Evolutionary conservation across 345 rosid genomes (phyloP), one percentile per base, ranked within the genome.

Genomic region (Citrus cavaleriei): DNA sequence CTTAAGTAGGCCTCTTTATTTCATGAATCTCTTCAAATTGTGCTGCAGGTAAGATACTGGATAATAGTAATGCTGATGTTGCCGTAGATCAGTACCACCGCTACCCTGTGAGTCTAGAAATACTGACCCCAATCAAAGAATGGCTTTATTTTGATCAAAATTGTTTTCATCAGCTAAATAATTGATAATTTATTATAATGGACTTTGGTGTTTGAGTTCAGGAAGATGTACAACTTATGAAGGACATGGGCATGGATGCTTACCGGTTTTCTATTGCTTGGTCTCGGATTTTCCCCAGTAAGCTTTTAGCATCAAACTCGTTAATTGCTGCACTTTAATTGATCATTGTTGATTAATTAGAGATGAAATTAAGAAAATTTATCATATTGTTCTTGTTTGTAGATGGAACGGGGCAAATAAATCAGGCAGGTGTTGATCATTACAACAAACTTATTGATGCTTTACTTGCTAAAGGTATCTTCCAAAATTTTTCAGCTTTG

Each of bases 171-270:
- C 24, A 75, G 65, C 59, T 28, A 62, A 38, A 65, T 66, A 24
- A 54, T 4, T 0, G 7, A 51, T 34, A n/a, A 32, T 5, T 32
- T 3, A 32, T 30, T 3, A 32, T 30, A 9, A 38, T 25, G 30
- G 19, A 0, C 5, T 62, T 1, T 62, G 42, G 42, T 62, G 24
- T 68, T 61, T 65, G 54, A 74, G 85, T 18, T 81, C 88, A 93
- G 97, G 98, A 93, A 79, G 99, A 96, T 86, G 83, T 94, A 74
- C 89, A 90, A 62, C 92, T 91, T 6, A 94, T 96, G 97, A 96
- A 94, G 86, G 91, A 93, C 75, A 87, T 96, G 94, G 97, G 99
- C 30, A 88, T 94, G 97, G 98, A 96, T 80, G 91, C 99, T 73
- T 94, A 90, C 28, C 78, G 98, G 79, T 92, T 96, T 76, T 96